phyloP scores from a whole-genome alignment of 1,139 yeast species.

The Blastobotrys indianensis region DNA sequence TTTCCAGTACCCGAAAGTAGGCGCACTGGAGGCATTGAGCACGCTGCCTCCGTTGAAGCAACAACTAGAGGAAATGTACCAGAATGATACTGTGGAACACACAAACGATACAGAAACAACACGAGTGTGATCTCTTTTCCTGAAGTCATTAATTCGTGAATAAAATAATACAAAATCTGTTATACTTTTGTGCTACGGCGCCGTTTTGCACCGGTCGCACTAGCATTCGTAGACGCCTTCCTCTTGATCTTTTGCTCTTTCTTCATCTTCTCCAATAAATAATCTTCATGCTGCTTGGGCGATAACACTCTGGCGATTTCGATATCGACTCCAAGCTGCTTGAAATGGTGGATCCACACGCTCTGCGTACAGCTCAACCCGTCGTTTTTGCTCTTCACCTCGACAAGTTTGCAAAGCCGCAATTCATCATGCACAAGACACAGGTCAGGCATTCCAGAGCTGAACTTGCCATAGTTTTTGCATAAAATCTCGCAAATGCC shows the following conservation, averaged over 20 bases:
- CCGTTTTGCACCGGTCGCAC: no score
- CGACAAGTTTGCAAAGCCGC: constrained; percentile 27
- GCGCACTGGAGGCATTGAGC: no score
- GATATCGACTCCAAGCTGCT: constrained; percentile 28
- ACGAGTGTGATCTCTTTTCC: no score
- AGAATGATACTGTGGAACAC: no score
- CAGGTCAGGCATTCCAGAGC: constrained; percentile 37
- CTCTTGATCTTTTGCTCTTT: no score
- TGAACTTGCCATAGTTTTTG: constrained; percentile 27
- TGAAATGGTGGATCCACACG: constrained; percentile 35
- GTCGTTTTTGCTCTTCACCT: constrained; percentile 37
- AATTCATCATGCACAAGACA: constrained; percentile 29
- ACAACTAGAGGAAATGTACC: no score
- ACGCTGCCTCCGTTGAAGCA: no score
- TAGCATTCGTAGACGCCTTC: no score
- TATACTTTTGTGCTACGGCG: no score
- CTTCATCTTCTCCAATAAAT: not conserved
- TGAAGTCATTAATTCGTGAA: not conserved
- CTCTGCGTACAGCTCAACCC: constrained; percentile 36
- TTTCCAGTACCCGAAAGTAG: no score
- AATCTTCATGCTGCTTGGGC: constrained; percentile 9
- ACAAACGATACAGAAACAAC: no score
- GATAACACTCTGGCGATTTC: constrained; percentile 33
- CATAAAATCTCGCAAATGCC: constrained; percentile 28
- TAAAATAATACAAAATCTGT: no score